Evolutionary conservation across 208 protist genomes (phyloP).

Genomic region (Sergeia podlipaevii): DNA sequence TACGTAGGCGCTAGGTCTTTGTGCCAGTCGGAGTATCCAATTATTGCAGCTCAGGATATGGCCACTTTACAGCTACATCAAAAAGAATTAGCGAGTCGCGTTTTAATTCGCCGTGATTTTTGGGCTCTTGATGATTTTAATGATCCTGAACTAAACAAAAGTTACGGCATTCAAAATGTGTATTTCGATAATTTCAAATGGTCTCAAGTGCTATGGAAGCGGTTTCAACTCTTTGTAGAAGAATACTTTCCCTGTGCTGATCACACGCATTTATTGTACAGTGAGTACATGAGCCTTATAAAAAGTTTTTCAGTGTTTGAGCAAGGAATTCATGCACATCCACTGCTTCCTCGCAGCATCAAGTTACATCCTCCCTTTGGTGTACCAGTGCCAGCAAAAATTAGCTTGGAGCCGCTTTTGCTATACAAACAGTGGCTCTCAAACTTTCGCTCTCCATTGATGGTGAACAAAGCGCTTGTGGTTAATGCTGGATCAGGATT

Average conservation of each 20-base stretch:
- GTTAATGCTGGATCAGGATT: constrained; percentile 50
- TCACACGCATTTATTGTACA: constrained; percentile 75
- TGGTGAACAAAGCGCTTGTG: constrained; percentile 65
- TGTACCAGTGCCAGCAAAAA: constrained; percentile 34
- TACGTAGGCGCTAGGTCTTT: constrained; percentile 47
- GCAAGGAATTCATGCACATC: constrained; percentile 45
- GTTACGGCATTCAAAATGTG: constrained; percentile 84
- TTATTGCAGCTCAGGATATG: constrained; percentile 47
- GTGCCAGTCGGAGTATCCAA: constrained; percentile 60
- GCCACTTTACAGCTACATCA: constrained; percentile 27
- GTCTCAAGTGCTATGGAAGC: constrained; percentile 84
- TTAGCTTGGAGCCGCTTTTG: constrained; percentile 66
- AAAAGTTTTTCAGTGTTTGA: constrained; percentile 79
- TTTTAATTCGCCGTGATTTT: constrained; percentile 85
- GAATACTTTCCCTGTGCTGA: constrained; percentile 80
- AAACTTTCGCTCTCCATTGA: constrained; percentile 63
- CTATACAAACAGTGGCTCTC: constrained; percentile 67
- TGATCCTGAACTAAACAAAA: constrained; percentile 82
- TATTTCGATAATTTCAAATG: constrained; percentile 92
- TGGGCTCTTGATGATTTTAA: constrained; percentile 87
- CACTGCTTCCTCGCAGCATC: constrained; percentile 38
- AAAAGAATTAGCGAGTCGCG: constrained; percentile 53
- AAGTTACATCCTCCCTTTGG: constrained; percentile 74
- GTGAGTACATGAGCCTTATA: constrained; percentile 77
- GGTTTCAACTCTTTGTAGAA: constrained; percentile 82